Evolutionary conservation across 768 basidiomycete genomes (phyloP), one percentile per base, ranked within the genome.

Genomic region (Pleurotus eryngii): DNA sequence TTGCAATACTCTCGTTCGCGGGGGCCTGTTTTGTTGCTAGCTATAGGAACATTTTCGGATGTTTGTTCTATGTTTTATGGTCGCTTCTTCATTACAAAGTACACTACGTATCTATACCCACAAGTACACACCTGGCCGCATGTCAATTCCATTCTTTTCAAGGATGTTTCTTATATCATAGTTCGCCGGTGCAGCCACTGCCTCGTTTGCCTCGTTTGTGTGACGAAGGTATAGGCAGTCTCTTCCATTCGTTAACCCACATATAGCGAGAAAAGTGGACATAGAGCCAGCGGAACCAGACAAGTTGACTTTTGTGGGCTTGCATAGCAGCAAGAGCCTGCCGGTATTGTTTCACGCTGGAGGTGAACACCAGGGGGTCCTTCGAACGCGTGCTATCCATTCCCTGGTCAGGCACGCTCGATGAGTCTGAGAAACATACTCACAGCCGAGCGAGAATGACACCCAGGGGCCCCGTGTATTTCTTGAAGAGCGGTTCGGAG

Each of bases 251-350:
- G 60, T 95, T 95, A 24, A 90, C 83, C 94, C 95, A 96, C 91
- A 96, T 89, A 66, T 95, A 93, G 57, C 88, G 79, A 15, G 91
- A 94, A 66, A 87, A 90, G 18, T 72, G 61, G 39, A 95, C 76
- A 66, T 94, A 90, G 56, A 95, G 72, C 83, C 89, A 92, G 42
- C 95, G 82, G 74, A 93, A 96, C 94, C 94, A 95, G 43, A 84
- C 82, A 58, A 92, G 72, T 74, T 97, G 95, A 58, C 84, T 85
- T 55, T 72, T 60, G 63, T 97, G 95, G 57, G 78, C 72, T 59
- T 72, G 70, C 86, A 95, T 93, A 5, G 94, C 92, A 24, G 71
- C 64, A 11, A 89, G 65, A 3, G 87, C 82, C 20, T 67, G 75
- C 51, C 71, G 46, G 62, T 90, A 95, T 45, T 80, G 82, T 22